These are phyloP conservation scores for Myriosclerotinia curreyana DNA, from an alignment of 2,329 filamentous ascomycete species.

Conservation along the genomic window DNA sequence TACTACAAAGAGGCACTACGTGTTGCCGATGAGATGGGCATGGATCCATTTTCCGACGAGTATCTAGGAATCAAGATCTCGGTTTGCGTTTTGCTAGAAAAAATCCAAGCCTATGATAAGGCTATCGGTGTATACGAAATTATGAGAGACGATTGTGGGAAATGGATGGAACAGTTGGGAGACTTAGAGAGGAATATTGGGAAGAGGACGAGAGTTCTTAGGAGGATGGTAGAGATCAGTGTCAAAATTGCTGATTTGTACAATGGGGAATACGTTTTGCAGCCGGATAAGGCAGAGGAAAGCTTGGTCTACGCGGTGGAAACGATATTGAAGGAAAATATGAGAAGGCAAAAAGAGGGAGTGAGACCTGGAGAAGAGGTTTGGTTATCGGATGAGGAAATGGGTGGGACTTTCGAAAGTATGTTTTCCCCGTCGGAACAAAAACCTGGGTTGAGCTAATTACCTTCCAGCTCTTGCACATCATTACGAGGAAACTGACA, in stretches of 20 bases:
- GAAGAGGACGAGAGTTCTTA: conserved; percentile 63
- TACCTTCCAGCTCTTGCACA: conserved; percentile 61
- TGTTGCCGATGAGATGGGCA: conserved; percentile 66
- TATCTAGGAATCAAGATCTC: conserved; percentile 86
- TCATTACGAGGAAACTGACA: conserved; percentile 69
- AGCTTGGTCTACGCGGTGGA: conserved; percentile 78
- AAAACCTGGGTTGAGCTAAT: conserved; percentile 29
- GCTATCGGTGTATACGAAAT: conserved; percentile 76
- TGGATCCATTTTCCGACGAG: conserved; percentile 90
- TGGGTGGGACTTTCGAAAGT: conserved; percentile 73
- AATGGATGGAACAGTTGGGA: conserved; percentile 58
- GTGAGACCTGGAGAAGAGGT: conserved; percentile 66
- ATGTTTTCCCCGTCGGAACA: background rate
- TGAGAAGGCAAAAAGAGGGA: conserved; percentile 54
- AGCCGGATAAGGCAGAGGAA: conserved; percentile 72
- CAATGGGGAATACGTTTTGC: conserved; percentile 68
- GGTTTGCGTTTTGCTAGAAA: conserved; percentile 75
- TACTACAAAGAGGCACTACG: conserved; percentile 79
- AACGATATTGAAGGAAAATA: conserved; percentile 70
- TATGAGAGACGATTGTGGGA: conserved; percentile 66
- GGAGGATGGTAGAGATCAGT: conserved; percentile 70
- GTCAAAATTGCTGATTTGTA: conserved; percentile 87
- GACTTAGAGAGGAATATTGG: conserved; percentile 45
- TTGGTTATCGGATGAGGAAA: conserved; percentile 68
- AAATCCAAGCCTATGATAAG: conserved; percentile 64